These are phyloP conservation scores for Nakazawaea anatomiae DNA, from an alignment of 805 yeast species.

Conservation along the genomic window DNA sequence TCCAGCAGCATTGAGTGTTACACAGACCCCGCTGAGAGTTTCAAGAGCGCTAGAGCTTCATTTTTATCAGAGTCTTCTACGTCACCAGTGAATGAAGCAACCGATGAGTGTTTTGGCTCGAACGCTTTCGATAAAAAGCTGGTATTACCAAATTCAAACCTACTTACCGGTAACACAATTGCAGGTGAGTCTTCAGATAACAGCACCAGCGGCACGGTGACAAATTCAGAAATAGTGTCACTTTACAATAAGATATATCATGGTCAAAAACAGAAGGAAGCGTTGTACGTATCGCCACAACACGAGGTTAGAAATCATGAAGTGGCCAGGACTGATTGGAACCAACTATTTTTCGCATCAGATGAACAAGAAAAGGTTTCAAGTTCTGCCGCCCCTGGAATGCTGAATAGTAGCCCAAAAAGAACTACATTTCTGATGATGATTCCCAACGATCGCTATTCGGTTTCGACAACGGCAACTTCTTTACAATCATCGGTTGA, in stretches of 20 bases:
- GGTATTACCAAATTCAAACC: background rate
- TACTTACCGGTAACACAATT: background rate
- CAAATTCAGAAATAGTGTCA: background rate
- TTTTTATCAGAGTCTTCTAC: background rate
- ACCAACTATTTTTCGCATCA: too few species aligned
- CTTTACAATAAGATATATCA: background rate
- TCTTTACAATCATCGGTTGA: too few species aligned
- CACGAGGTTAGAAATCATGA: too few species aligned
- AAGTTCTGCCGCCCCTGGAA: too few species aligned
- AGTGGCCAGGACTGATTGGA: too few species aligned
- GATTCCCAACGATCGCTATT: background rate
- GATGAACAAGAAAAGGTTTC: too few species aligned
- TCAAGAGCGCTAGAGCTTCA: constrained; percentile 1
- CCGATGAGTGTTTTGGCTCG: background rate
- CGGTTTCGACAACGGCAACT: background rate
- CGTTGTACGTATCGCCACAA: background rate
- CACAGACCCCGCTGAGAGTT: background rate
- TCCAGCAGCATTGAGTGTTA: too few species aligned
- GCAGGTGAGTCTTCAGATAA: background rate
- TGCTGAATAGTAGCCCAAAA: background rate
- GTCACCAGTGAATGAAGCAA: background rate
- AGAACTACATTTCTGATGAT: background rate
- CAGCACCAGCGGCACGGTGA: background rate
- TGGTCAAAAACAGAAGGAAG: background rate
- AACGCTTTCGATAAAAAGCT: background rate